These are phyloP conservation scores for Neospora caninum DNA, from an alignment of 169 alveolate genomes.

Conservation along the genomic window DNA sequence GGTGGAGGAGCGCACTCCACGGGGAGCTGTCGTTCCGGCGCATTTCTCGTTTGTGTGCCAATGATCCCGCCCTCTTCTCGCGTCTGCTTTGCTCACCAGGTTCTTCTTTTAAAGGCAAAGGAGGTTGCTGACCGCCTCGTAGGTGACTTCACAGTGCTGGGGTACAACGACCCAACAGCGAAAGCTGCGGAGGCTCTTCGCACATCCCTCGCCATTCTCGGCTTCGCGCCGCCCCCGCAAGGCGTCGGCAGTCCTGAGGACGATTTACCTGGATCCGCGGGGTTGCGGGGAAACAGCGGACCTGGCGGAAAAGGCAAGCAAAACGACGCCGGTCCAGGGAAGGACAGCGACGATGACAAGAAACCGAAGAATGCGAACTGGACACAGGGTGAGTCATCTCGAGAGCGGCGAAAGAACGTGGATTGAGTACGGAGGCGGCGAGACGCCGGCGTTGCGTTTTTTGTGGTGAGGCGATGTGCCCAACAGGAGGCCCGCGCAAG, in stretches of 20 bases:
- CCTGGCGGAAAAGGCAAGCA: neutral
- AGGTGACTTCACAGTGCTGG: neutral
- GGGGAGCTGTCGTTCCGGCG: no score
- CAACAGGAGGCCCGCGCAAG: no score
- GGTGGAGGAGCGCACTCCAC: no score
- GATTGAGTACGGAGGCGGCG: no score
- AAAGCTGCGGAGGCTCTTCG: conserved; percentile 25
- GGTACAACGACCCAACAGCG: neutral
- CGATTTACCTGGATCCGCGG: neutral
- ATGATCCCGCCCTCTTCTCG: no score
- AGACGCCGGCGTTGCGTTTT: no score
- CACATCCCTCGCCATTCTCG: conserved; percentile 3
- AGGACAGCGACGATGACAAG: neutral
- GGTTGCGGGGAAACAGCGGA: neutral
- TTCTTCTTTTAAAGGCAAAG: conserved; percentile 17
- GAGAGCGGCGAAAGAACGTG: no score
- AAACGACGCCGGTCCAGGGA: neutral
- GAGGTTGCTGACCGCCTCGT: neutral
- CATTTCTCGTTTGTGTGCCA: no score
- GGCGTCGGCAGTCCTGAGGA: neutral
- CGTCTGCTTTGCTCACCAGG: neutral
- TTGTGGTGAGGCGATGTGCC: no score
- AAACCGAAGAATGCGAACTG: conserved; percentile 28
- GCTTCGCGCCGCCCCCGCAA: neutral
- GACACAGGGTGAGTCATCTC: neutral